Conservation (phyloP, 1,139 yeast genomes). For the Candida glucosophila region DNA sequence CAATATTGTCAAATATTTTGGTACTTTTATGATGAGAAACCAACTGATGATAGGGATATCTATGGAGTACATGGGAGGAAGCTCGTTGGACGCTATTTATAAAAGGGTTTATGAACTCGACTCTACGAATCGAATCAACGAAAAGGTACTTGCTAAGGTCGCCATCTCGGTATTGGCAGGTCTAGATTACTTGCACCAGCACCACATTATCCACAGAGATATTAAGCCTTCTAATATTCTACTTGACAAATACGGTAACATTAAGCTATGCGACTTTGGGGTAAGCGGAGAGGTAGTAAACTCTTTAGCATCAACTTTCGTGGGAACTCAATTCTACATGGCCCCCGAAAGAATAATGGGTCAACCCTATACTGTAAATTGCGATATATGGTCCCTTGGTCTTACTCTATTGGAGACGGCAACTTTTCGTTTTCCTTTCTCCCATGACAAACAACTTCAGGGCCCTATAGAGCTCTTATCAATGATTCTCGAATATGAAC, state of each 20-base stretch:
- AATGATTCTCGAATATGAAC: conserved; percentile 68
- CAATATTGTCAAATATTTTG: conserved; percentile 83
- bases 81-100: conserved; percentile 81
- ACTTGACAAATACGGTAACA: conserved; percentile 66
- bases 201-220: conserved; percentile 84
- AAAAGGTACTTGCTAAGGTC: conserved; percentile 81
- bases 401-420: conserved; percentile 89
- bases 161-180: conserved; percentile 83
- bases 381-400: conserved; percentile 96
- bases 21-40: conserved; percentile 74
- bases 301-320: conserved; percentile 89
- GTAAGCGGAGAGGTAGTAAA: conserved; percentile 96
- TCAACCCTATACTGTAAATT: conserved; percentile 86
- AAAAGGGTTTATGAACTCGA: conserved; percentile 46
- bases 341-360: conserved; percentile 97
- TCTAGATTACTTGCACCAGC: conserved; percentile 76
- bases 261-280: conserved; percentile 93
- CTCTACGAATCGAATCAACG: conserved; percentile 82
- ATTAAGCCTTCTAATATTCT: conserved; percentile 90
- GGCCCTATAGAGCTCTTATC: conserved; percentile 84
- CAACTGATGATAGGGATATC: conserved; percentile 77
- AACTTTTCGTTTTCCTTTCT: conserved; percentile 69
- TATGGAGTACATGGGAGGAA: conserved; percentile 96
- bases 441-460: conserved; percentile 19
- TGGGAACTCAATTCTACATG: conserved; percentile 96